Base-by-base conservation (phyloP, 164 flowering plant species). In the Vitis rupestris region DNA sequence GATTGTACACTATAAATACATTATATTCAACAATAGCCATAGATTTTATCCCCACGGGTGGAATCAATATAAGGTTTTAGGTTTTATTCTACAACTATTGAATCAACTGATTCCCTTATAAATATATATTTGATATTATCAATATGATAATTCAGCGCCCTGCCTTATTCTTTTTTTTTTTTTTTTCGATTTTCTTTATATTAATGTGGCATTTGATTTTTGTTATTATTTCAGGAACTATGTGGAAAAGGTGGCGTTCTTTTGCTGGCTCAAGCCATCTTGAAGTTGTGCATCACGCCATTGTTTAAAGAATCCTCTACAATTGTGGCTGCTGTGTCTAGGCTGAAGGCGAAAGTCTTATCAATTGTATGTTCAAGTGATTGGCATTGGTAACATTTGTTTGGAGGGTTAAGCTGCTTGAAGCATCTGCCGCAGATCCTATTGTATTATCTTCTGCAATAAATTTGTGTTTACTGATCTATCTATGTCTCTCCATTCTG, bases 171-270 rank as follows among this genome's bases (percentile, higher is more conserved):
- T 23, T 12, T 15, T 53, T 52, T 48, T 52, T 15, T 31, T 27
- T 6, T 56, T 59, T 51, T 61, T 11, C 50, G 10, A 1, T 17
- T 0, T 61, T 8, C 1, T 17, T 59, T 52, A 3, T 51, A 58
- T 19, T 12, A 29, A 9, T 49, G 58, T 54, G 15, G 0, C 11
- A 54, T 4, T 58, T 17, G 61, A 59, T 68, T 19, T 19, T 60
- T 59, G 47, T 55, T 49, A 8, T 9, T 68, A 47, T 74, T 59
- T 31, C 87, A 96, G 99, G 97, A 89, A 74, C 80, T 96, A 37
- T 90, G 97, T 74, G 78, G 87, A 71, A 88, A 89, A 66, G 97
- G 95, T 14, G 89, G 93, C 59, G 79, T 93, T 79, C 94, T 96
- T 67, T 78, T 79, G 63, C 87, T 96, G 59, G 97, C 85, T 73